Evolutionary conservation across 2,329 filamentous ascomycete genomes (phyloP), one percentile per base, ranked within the genome.

Genomic region (Metarhizium anisopliae): DNA sequence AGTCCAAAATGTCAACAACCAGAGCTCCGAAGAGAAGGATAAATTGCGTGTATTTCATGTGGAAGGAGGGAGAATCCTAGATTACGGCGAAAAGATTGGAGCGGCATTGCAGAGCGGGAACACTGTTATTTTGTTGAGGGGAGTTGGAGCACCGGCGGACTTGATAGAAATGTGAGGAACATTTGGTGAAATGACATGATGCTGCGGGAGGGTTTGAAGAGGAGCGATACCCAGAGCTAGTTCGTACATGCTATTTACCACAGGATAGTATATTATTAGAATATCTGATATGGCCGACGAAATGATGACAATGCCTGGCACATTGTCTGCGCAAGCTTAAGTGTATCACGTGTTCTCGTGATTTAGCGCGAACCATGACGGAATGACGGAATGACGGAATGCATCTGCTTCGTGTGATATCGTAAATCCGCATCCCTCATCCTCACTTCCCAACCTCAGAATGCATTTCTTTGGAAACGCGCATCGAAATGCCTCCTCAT

Each of bases 11-110:
- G 72, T 93, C 60, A 95, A 95, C 66, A 95, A 95, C 64, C 79
- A 87, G 62, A 85, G 83, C 1, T 81, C 80, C 2, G 80, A 86
- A 13, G 90, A 95, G 73, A 85, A 87, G 67, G 86, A 91, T 57
- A 87, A 87, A 70, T 69, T 99, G 61, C 76, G 94, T 8, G 84
- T 99, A 0, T 99, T 96, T 66, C 92, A 97, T 68, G 89, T 99
- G 0, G 92, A 99, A 67, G 89, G 87, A 0, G 94, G 94, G 0
- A 77, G 90, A 56, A 70, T 99, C 59, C 71, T 99, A 60, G 92
- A 94, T 58, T 99, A 95, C 65, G 84, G 81, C 29, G 92, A 96
- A 71, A 92, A 93, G 75, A 77, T 96, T 55, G 91, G 90, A 4
- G 77, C 78, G 53, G 79, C 78, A 32, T 76, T 95, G 57, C 82